phyloP scores from a whole-genome alignment of 768 basidiomycete genomes.

The Tylopilus intermedius region DNA sequence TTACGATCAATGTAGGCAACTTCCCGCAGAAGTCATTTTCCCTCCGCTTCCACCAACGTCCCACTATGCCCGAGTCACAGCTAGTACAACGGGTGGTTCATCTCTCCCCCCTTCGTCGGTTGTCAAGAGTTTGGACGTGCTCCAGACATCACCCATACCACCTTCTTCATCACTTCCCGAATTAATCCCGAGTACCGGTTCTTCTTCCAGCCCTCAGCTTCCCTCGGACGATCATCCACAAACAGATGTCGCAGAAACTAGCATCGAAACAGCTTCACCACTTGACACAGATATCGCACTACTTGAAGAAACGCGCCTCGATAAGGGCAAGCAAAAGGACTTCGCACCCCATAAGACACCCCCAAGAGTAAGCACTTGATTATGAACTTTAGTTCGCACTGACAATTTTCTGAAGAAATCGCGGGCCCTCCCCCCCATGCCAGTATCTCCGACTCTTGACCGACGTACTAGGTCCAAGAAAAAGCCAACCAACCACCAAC shows the following conservation, averaged over 20 bases:
- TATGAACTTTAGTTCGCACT: not conserved
- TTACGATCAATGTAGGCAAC: constrained; percentile 55
- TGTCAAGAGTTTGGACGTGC: constrained; percentile 17
- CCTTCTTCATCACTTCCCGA: constrained; percentile 50
- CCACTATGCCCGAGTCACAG: constrained; percentile 33
- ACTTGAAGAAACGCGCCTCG: constrained; percentile 7
- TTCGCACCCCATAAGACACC: constrained; percentile 23
- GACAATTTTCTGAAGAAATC: constrained; percentile 29
- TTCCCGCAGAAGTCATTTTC: constrained; percentile 65
- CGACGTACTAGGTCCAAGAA: constrained; percentile 27
- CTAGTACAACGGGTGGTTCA: constrained; percentile 7
- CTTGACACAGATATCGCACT: constrained; percentile 6
- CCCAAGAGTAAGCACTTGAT: constrained; percentile 19
- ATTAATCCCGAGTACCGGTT: constrained; percentile 56
- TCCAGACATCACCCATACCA: constrained; percentile 28
- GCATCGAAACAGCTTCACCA: constrained; percentile 18
- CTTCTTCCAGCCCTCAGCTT: constrained; percentile 62
- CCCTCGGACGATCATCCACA: constrained; percentile 25
- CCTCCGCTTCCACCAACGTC: constrained; percentile 61
- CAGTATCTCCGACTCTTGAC: constrained; percentile 44
- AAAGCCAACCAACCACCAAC: constrained; percentile 14
- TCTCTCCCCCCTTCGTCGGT: constrained; percentile 24
- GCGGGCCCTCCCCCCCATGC: constrained; percentile 37
- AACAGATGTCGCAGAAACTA: constrained; percentile 13
- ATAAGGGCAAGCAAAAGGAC: constrained; percentile 19